Conservation (phyloP, 495 filamentous ascomycete species). For the Lasiosphaeria ovina region DNA sequence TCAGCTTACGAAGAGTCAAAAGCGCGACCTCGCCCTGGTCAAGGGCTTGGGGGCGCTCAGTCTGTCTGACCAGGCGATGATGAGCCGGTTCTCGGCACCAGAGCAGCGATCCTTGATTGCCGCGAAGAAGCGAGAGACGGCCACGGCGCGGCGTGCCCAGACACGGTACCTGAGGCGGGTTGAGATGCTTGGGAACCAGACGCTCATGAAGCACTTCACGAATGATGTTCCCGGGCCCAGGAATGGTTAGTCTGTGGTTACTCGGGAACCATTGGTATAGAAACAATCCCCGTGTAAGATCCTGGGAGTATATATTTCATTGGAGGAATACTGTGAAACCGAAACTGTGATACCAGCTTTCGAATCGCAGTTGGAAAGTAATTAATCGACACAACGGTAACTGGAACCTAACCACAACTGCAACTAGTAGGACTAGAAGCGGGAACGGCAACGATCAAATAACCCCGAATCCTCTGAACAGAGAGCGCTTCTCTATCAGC, state of each 20-base stretch:
- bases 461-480: too few species aligned
- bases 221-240: constrained; percentile 8
- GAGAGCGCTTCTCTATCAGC: too few species aligned
- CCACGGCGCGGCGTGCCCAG: constrained; percentile 11
- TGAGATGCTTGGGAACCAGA: constrained; percentile 16
- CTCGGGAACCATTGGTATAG: too few species aligned
- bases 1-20: not conserved
- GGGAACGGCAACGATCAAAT: too few species aligned
- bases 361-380: too few species aligned
- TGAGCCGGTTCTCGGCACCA: constrained; percentile 26
- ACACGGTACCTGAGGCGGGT: constrained; percentile 8
- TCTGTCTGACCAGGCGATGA: constrained; percentile 21
- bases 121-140: constrained; percentile 21
- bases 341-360: too few species aligned
- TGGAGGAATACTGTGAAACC: too few species aligned
- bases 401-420: too few species aligned
- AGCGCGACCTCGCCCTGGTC: not conserved
- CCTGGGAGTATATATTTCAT: too few species aligned
- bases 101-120: constrained; percentile 27
- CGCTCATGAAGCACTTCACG: constrained; percentile 15
- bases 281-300: too few species aligned
- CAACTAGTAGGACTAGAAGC: too few species aligned
- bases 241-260: not conserved
- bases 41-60: not conserved
- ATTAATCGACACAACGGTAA: too few species aligned